Conservation (phyloP, 129 eudicot species). For the Helichrysum umbraculigerum region DNA sequence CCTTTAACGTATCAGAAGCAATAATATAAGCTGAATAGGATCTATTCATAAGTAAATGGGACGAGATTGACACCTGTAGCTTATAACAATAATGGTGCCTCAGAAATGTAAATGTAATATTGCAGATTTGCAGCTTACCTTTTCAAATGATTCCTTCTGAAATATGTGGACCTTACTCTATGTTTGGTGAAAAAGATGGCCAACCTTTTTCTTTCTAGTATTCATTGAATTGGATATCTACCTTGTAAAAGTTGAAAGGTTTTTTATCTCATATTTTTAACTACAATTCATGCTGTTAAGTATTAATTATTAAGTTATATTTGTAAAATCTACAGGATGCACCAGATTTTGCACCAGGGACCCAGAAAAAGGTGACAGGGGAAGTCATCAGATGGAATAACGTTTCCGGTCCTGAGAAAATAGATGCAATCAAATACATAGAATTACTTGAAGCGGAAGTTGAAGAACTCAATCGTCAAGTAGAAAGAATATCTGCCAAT, state of each 20-base stretch:
- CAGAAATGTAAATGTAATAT: background rate
- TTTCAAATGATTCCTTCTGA: background rate
- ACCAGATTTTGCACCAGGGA: slow-evolving; percentile 95
- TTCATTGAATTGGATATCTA: slow-evolving; percentile 5
- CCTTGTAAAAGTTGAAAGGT: slow-evolving; percentile 16
- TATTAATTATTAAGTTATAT: slow-evolving; percentile 13
- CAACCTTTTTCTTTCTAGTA: background rate
- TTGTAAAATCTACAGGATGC: slow-evolving; percentile 49
- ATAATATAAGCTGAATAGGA: background rate
- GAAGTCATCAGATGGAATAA: slow-evolving; percentile 98
- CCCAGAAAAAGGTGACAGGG: slow-evolving; percentile 89
- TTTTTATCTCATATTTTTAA: background rate
- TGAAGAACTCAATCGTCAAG: slow-evolving; percentile 89
- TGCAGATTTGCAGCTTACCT: slow-evolving; percentile 14
- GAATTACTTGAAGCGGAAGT: slow-evolving; percentile 97
- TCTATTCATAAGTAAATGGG: background rate
- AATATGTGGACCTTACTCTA: slow-evolving; percentile 1
- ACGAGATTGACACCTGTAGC: background rate
- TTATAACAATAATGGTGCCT: background rate
- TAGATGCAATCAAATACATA: slow-evolving; percentile 89
- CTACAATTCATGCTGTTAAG: background rate
- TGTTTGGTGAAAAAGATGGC: slow-evolving; percentile 11
- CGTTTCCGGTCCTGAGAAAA: slow-evolving; percentile 90
- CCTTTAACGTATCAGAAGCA: too few species aligned
- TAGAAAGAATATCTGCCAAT: slow-evolving; percentile 73